These are phyloP conservation scores for Oryza punctata DNA, from an alignment of 176 grass and related monocot species.

Conservation along the genomic window DNA sequence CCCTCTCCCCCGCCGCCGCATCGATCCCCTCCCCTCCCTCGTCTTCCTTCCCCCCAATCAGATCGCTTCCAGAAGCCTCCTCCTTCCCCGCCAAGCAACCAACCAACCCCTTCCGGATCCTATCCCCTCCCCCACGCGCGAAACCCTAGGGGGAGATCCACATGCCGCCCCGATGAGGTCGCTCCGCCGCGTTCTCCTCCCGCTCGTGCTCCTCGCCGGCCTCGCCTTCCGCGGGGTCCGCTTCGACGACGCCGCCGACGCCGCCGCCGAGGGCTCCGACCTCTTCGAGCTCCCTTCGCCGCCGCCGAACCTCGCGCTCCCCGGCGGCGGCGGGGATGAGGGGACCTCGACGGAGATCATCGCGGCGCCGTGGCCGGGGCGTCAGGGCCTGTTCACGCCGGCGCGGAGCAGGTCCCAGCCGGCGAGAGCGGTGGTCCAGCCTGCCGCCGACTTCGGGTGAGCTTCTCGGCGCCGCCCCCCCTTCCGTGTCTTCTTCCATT, in stretches of 20 bases:
- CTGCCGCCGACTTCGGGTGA: constrained; percentile 32
- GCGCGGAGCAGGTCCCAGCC: neutral
- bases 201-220: constrained; percentile 46
- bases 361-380: neutral
- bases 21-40: neutral
- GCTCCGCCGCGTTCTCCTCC: constrained; percentile 43
- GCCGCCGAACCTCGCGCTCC: constrained; percentile 33
- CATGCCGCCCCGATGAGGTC: constrained; percentile 42
- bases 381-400: constrained; percentile 34
- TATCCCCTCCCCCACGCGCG: neutral
- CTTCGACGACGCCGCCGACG: constrained; percentile 26
- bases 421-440: neutral
- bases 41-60: neutral
- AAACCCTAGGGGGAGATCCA: constrained; percentile 33
- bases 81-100: constrained; percentile 36
- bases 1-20: neutral
- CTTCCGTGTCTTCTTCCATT: neutral
- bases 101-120: constrained; percentile 1
- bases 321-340: neutral
- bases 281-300: neutral
- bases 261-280: neutral
- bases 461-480: neutral
- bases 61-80: constrained; percentile 43
- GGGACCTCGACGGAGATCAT: constrained; percentile 36
- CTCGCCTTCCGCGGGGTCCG: constrained; percentile 37